These are phyloP conservation scores for Adansonia digitata DNA, from an alignment of 345 rosid genomes.

Conservation along the genomic window DNA sequence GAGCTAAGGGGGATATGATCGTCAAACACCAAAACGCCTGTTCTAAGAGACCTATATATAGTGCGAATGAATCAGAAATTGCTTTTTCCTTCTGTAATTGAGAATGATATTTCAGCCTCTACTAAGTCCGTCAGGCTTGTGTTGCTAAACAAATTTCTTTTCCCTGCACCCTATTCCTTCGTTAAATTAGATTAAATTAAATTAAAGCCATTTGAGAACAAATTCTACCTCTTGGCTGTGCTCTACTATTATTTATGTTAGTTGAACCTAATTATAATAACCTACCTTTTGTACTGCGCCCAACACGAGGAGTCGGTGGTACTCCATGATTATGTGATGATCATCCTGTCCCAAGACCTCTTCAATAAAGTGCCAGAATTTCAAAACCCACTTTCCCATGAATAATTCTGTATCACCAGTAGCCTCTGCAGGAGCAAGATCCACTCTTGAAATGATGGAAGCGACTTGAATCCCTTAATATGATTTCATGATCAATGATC, in stretches of 20 bases:
- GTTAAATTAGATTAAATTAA: no score
- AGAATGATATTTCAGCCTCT: background rate
- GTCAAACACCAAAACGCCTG: no score
- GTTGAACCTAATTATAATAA: background rate
- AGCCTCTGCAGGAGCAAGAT: slow-evolving; percentile 72
- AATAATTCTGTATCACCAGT: slow-evolving; percentile 47
- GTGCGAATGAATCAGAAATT: background rate
- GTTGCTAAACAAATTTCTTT: background rate
- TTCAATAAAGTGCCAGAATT: background rate
- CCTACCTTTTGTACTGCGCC: background rate
- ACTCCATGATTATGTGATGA: background rate
- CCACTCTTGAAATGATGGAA: slow-evolving; percentile 89
- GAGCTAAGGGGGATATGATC: no score
- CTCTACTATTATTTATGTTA: background rate
- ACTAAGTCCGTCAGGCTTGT: background rate
- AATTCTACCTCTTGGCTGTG: background rate
- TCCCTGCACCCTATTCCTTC: background rate
- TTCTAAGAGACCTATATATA: no score
- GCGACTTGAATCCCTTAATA: slow-evolving; percentile 82
- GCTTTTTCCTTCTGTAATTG: background rate
- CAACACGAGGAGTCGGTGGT: background rate
- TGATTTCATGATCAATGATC: slow-evolving; percentile 64
- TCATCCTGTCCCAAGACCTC: background rate
- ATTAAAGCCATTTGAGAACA: background rate
- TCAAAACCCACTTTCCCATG: background rate